Evolutionary conservation across 192 early-diverging fungal species (phyloP), one percentile per base, ranked within the genome.

Genomic region (Thamnidium elegans): DNA sequence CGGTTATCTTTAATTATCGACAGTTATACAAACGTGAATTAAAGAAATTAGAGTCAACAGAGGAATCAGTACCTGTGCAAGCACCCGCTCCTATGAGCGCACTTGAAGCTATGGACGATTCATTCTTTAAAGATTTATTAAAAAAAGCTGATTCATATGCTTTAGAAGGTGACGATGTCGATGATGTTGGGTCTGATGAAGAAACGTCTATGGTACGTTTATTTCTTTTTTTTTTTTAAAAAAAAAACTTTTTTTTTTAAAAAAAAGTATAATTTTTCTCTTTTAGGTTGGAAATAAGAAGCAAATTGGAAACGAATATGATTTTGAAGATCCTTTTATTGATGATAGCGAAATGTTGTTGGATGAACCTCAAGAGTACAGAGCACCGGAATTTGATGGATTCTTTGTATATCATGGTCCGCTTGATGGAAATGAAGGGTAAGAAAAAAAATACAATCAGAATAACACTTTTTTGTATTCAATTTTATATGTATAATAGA

Each of bases 301-400:
- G 3, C 17, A 54, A 56, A 39, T 50, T 3, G 53, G 45, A 7
- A 76, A 85, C 53, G 68, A 76, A 3, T 84, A 84, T 34, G 83
- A 84, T 46, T 55, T 77, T 52, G 75, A 72, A 19, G 83, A 84
- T 73, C 80, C 81, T 4, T 84, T 84, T 55, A 84, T 84, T 58
- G 83, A 84, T 66, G 83, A 84, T 51, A 84, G 83, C 52, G 83
- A 82, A n/a, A 70, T 80, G 65, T 63, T 78, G 50, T 63, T 79
- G 30, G 63, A 70, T 36, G 66, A 75, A 46, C 62, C 65, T 26
- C 61, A 63, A n/a, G 54, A 63, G 13, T 60, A 58, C 23, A 14
- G 30, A 1, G 48, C 20, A 4, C 74, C 76, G 3, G 73, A 76
- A 50, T 47, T 70, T 17, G 75, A 79, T 10, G 80, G 80, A 9